Conservation (phyloP, 2,329 filamentous ascomycete species). For the Arthrobotrys sinensis region DNA sequence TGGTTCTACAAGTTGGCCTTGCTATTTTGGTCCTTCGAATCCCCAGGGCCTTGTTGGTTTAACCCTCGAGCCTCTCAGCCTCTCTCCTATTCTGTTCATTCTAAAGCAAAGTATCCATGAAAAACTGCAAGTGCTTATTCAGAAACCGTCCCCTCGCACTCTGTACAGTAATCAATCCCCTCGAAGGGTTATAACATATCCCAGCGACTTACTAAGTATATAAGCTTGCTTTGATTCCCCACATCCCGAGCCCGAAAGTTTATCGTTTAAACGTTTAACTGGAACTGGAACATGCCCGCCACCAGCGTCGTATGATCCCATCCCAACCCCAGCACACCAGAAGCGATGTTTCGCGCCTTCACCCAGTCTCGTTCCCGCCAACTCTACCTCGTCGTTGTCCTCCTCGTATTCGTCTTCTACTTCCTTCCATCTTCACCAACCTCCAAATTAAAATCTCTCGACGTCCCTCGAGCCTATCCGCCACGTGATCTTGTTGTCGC, state of each 20-base stretch:
- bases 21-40: no score
- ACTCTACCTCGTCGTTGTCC: conserved; percentile 38
- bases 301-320: background rate
- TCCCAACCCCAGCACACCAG: background rate
- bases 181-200: background rate
- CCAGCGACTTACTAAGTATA: background rate
- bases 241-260: conserved; percentile 12
- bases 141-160: background rate
- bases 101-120: background rate
- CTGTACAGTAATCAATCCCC: background rate
- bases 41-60: no score
- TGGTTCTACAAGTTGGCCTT: no score
- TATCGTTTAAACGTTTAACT: background rate
- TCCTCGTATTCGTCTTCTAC: conserved; percentile 51
- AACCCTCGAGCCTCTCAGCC: no score
- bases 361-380: conserved; percentile 29
- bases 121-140: no score
- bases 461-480: conserved; percentile 21
- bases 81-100: background rate
- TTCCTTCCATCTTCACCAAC: conserved; percentile 37
- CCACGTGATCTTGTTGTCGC: conserved; percentile 66
- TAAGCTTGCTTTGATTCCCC: conserved; percentile 10
- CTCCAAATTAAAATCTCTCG: conserved; percentile 10
- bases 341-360: conserved; percentile 47
- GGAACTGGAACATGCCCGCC: conserved; percentile 4